Conservation (phyloP, 768 basidiomycete species). For the Lactarius hengduanensis region DNA sequence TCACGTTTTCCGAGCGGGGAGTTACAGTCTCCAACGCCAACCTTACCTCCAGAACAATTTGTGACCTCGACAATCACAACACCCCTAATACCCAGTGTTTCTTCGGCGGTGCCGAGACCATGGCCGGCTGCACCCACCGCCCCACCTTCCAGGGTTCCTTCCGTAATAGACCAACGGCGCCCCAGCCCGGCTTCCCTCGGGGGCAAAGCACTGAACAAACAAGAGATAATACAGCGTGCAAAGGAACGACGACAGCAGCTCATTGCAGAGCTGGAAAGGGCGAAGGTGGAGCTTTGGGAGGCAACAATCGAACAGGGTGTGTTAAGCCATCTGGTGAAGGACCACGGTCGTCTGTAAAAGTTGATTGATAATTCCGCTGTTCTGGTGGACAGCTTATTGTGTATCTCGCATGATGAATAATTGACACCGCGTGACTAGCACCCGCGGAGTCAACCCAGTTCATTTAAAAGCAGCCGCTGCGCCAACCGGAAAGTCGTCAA, state of each 20-base stretch:
- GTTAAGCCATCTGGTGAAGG: constrained; percentile 48
- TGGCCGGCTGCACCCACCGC: constrained; percentile 1
- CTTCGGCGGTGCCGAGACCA: constrained; percentile 12
- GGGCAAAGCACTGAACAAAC: constrained; percentile 36
- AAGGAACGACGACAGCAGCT: constrained; percentile 53
- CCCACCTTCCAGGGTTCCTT: constrained; percentile 24
- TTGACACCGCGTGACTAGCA: not conserved
- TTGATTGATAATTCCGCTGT: not conserved
- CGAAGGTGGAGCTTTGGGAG: constrained; percentile 73
- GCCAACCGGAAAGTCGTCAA: not conserved
- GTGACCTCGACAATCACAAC: not conserved
- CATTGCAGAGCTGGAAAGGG: constrained; percentile 52
- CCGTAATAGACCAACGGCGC: constrained; percentile 29
- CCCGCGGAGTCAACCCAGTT: not conserved
- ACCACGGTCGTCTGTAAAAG: constrained; percentile 22
- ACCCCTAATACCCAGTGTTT: constrained; percentile 12
- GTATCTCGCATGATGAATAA: not conserved
- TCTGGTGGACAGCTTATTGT: not conserved
- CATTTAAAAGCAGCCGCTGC: not conserved
- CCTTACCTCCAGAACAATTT: constrained; percentile 2
- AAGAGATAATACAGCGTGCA: constrained; percentile 52
- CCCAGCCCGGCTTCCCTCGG: constrained; percentile 14
- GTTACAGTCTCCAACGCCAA: not conserved
- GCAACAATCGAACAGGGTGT: constrained; percentile 68
- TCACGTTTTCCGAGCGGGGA: constrained; percentile 3